Evolutionary conservation across 306 rosid genomes (phyloP).

Genomic region (Sicyos edulis): DNA sequence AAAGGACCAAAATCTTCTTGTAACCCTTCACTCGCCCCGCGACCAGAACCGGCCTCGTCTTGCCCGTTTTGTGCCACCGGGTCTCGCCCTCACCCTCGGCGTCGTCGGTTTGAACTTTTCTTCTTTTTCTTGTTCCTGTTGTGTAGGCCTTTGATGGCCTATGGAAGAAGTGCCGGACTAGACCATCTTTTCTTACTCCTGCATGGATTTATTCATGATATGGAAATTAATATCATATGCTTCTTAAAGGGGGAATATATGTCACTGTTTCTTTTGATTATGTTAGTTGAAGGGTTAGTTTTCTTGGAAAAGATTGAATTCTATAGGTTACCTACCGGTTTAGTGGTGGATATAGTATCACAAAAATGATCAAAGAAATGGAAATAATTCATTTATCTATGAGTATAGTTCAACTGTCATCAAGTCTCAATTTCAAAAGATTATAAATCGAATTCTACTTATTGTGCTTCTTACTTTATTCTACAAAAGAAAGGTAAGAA

Average conservation of each 20-base stretch:
- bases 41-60: constrained; percentile 6
- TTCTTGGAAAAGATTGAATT: background rate
- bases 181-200: constrained; percentile 18
- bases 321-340: background rate
- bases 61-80: constrained; percentile 18
- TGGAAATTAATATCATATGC: background rate
- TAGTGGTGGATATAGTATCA: background rate
- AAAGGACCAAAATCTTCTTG: constrained; percentile 65
- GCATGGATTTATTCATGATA: background rate
- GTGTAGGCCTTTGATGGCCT: constrained; percentile 20
- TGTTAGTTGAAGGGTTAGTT: background rate
- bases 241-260: background rate
- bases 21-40: constrained; percentile 42
- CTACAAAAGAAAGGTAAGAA: no score
- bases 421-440: no score
- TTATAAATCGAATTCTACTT: no score
- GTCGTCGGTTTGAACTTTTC: background rate
- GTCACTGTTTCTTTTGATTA: no score
- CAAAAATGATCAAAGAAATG: background rate
- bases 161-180: constrained; percentile 19
- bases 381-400: background rate
- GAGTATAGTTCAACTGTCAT: no score
- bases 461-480: no score
- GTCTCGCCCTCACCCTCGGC: constrained; percentile 10
- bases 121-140: constrained; percentile 19